Percentiles rank a stretch among this genome's conserved stretches.
These are phyloP conservation scores for Volvox africanus DNA, from an alignment of 139 green algal genomes.

Conservation along the genomic window DNA sequence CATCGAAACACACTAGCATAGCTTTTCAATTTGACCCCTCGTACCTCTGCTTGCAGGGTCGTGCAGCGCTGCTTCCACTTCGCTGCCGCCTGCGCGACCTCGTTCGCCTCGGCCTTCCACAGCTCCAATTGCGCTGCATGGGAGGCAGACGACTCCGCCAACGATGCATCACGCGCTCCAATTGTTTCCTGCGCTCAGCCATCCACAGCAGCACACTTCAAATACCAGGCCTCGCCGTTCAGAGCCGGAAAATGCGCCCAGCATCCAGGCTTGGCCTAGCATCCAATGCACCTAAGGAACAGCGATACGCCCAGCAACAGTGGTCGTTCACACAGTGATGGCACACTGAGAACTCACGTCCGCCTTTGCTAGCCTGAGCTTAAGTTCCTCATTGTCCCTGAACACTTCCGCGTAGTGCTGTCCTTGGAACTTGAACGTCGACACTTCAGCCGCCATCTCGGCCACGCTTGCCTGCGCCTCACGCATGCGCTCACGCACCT, in stretches of 20 bases:
- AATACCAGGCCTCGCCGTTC: too few species aligned
- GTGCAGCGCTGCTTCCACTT: slow-evolving; percentile 65
- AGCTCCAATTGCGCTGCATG: slow-evolving; percentile 58
- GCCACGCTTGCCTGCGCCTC: slow-evolving; percentile 36
- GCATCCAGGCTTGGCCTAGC: too few species aligned
- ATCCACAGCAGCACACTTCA: not conserved
- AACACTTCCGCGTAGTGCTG: slow-evolving; percentile 43
- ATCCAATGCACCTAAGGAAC: too few species aligned
- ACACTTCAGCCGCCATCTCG: slow-evolving; percentile 38
- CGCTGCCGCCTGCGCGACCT: slow-evolving; percentile 57
- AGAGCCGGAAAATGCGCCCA: too few species aligned
- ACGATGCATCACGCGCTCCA: slow-evolving; percentile 38
- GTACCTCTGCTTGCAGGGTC: slow-evolving; percentile 54
- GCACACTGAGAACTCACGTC: slow-evolving; percentile 28
- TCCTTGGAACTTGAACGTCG: slow-evolving; percentile 19
- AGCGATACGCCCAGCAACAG: too few species aligned
- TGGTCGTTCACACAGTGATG: too few species aligned
- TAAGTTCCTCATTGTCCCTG: slow-evolving; percentile 38
- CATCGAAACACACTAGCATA: too few species aligned
- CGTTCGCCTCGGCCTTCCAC: slow-evolving; percentile 59
- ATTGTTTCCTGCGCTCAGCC: not conserved
- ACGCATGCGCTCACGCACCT: slow-evolving; percentile 45
- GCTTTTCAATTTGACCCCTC: not conserved
- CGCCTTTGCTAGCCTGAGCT: not conserved
- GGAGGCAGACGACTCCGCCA: slow-evolving; percentile 46